A percentile compares a stretch with the other conserved stretches of the same genome.
These are phyloP conservation scores for Omphalotus olearius DNA, from an alignment of 1,284 basidiomycete genomes.

Conservation along the genomic window DNA sequence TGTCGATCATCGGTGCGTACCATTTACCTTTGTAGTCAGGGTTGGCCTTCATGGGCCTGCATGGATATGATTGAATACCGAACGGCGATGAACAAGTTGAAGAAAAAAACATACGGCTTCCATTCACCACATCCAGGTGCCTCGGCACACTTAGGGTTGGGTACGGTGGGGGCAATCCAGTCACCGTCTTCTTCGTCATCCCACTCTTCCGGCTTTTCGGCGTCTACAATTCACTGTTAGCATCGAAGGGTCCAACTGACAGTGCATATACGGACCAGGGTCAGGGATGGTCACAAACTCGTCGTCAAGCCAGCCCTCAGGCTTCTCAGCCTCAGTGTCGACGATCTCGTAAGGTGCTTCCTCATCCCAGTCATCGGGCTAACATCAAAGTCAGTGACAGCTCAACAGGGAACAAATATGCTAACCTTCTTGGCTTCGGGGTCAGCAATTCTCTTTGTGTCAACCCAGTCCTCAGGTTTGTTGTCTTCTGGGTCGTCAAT, in stretches of 20 bases:
- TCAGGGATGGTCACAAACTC: constrained; percentile 84
- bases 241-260: not conserved
- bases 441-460: constrained; percentile 83
- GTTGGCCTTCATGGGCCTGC: constrained; percentile 83
- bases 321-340: constrained; percentile 86
- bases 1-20: constrained; percentile 90
- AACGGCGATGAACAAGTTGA: not conserved
- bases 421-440: constrained; percentile 78
- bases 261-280: constrained; percentile 50
- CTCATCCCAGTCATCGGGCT: constrained; percentile 97
- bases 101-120: constrained; percentile 52
- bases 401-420: too few species aligned
- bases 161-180: constrained; percentile 88
- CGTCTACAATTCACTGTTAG: constrained; percentile 42
- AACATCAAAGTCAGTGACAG: constrained; percentile 4
- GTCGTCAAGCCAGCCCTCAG: constrained; percentile 94
- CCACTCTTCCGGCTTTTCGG: constrained; percentile 99
- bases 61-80: constrained; percentile 10
- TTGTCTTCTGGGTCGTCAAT: constrained; percentile 91
- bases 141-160: constrained; percentile 87
- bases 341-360: constrained; percentile 87
- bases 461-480: constrained; percentile 95
- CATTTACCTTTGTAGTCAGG: constrained; percentile 96
- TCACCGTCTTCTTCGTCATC: constrained; percentile 99
- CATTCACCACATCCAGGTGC: constrained; percentile 94